Evolutionary conservation across 805 yeast species (phyloP), one percentile per base, ranked within the genome.

Genomic region (Metschnikowia peoriensis): DNA sequence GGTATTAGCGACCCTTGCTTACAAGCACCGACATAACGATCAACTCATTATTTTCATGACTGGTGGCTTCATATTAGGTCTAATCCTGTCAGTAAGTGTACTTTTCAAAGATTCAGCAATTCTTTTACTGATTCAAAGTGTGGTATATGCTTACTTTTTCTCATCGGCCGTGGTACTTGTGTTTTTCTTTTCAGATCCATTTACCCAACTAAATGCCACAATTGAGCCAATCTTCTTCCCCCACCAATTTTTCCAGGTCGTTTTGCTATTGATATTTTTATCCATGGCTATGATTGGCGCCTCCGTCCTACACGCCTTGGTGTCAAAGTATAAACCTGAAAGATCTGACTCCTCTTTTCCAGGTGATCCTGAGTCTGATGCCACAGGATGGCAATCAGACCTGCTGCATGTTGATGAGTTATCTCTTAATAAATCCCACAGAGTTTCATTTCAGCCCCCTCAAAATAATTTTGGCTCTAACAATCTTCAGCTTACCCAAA

Each of bases 1-100:
- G 15, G 47, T 52, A 38, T 51, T 58, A 28, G 44, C 57, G 11
- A 35, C 53, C 8, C 48, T 56, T 11, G 50, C 53, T 11, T 51
- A 48, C 43, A 34, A 28, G 16, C 46, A 35, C 10, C 16, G 17
- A 28, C 39, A 42, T 15, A 29, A 34, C 15, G 27, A 32, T 8
- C 44, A 38, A 34, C 46, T 47, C 14, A 7, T 44, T 9, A n/a
- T 42, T 15, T 53, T 50, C 43, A 44, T 39, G 41, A 32, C 45
- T 15, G 46, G 49, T 38, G n/a, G 43, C 43, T 39, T 47, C 38
- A 6, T 27, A 10, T 15, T 39, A 22, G 51, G 46, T 41, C 4
- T 43, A 41, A 29, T 32, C 29, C 40, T 47, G 50, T 12, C 43
- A 12, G 7, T 40, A 14, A 39, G 45, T 35, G 10, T n/a, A 10